phyloP scores from a whole-genome alignment of 2,329 filamentous ascomycete genomes.

The Aspergillus sp. region DNA sequence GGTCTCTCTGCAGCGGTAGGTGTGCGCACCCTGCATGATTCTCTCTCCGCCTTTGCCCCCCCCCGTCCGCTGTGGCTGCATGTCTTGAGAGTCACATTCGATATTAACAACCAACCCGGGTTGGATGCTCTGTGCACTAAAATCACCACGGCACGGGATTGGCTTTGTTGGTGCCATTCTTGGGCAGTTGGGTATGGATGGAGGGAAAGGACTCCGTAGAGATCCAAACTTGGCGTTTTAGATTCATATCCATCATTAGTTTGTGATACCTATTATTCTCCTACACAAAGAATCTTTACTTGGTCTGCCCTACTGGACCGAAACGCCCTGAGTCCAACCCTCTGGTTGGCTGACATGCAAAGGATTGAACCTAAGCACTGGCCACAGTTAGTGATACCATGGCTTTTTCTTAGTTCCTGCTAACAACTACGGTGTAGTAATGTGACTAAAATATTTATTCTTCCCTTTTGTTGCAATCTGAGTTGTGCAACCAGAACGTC shows the following conservation, averaged over 20 bases:
- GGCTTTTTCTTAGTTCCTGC: neutral
- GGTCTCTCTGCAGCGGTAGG: neutral
- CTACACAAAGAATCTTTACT: neutral
- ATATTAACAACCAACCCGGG: neutral
- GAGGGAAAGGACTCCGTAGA: neutral
- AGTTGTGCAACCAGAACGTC: neutral
- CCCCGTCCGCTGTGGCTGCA: neutral
- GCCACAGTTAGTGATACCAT: constrained; percentile 11
- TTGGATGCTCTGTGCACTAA: neutral
- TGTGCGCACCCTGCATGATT: neutral
- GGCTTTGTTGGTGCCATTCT: neutral
- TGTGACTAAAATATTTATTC: neutral
- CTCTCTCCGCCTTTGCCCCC: neutral
- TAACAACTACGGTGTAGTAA: too few species aligned
- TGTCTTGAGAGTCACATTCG: neutral
- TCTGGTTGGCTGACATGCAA: constrained; percentile 7
- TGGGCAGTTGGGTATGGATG: neutral
- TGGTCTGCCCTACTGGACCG: neutral
- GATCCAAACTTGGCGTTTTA: neutral
- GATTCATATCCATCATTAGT: neutral
- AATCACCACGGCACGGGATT: neutral
- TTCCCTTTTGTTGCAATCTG: constrained; percentile 2
- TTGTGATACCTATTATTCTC: neutral
- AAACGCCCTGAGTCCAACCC: neutral
- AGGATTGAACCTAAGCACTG: constrained; percentile 10